Conservation (phyloP, 2,329 filamentous ascomycete genomes). For the Penicillium thymicola region DNA sequence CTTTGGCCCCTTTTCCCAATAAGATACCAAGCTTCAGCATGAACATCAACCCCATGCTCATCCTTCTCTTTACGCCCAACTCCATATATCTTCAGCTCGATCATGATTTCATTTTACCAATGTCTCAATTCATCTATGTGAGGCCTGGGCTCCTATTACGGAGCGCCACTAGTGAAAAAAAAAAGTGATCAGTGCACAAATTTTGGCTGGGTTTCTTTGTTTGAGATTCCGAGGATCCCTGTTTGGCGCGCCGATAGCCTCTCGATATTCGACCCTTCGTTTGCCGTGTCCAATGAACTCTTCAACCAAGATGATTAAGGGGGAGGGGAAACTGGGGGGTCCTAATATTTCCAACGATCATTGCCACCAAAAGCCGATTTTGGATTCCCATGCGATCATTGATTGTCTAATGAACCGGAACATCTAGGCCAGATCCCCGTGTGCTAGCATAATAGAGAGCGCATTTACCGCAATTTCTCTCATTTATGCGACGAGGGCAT, state of each 20-base stretch:
- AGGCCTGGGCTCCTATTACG: background rate
- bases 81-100: background rate
- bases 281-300: background rate
- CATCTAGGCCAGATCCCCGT: background rate
- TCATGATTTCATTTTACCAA: background rate
- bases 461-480: background rate
- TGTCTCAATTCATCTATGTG: background rate
- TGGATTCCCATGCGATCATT: background rate
- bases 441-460: background rate
- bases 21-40: background rate
- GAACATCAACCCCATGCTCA: background rate
- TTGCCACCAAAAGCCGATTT: background rate
- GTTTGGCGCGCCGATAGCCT: slow-evolving; percentile 1
- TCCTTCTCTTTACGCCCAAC: background rate
- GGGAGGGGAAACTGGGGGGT: background rate
- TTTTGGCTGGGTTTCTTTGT: slow-evolving; percentile 5
- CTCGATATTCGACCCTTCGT: background rate
- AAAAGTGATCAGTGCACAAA: slow-evolving; percentile 3
- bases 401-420: background rate
- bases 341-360: background rate
- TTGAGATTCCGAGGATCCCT: slow-evolving; percentile 6
- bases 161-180: background rate
- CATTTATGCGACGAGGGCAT: background rate
- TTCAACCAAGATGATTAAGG: background rate
- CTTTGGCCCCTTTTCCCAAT: background rate